Percentiles rank a stretch among this genome's conserved stretches.
These are phyloP conservation scores for Solanum appendiculatum DNA, from an alignment of 257 asterid genomes.

Conservation along the genomic window DNA sequence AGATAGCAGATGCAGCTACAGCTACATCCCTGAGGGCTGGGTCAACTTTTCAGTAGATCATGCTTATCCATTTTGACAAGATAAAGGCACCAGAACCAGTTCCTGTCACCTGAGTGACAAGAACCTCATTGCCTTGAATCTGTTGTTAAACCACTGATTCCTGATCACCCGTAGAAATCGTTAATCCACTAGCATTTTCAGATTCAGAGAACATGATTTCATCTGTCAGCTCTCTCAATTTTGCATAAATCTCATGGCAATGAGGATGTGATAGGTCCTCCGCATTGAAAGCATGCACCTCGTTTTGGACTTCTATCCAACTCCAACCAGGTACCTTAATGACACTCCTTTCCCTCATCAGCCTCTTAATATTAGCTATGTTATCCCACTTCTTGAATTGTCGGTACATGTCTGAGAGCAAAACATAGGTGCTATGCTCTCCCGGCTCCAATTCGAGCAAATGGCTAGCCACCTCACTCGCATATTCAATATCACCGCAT, in stretches of 20 bases:
- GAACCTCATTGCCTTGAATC: not conserved
- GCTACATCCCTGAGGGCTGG: not conserved
- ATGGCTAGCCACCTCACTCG: constrained; percentile 42
- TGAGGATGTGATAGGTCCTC: constrained; percentile 54
- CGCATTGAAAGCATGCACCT: constrained; percentile 70
- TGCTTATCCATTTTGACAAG: not conserved
- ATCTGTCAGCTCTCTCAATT: constrained; percentile 22
- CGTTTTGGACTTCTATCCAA: constrained; percentile 63
- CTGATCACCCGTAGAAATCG: constrained; percentile 3
- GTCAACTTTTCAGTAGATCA: not conserved
- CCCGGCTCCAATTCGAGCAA: constrained; percentile 66
- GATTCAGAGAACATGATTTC: constrained; percentile 32
- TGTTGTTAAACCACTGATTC: constrained; percentile 6
- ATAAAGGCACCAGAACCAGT: not conserved
- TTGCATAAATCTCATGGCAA: constrained; percentile 38
- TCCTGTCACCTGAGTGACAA: not conserved
- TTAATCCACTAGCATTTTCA: not conserved
- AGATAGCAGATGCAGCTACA: not conserved
- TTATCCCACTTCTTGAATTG: constrained; percentile 62
- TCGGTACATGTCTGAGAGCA: constrained; percentile 78
- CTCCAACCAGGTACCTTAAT: constrained; percentile 88
- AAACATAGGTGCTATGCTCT: constrained; percentile 73
- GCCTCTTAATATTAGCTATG: constrained; percentile 56
- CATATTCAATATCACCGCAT: constrained; percentile 70
- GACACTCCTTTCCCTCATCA: constrained; percentile 64